Conservation (phyloP, 805 yeast genomes). For the Kuraishia floccosa region DNA sequence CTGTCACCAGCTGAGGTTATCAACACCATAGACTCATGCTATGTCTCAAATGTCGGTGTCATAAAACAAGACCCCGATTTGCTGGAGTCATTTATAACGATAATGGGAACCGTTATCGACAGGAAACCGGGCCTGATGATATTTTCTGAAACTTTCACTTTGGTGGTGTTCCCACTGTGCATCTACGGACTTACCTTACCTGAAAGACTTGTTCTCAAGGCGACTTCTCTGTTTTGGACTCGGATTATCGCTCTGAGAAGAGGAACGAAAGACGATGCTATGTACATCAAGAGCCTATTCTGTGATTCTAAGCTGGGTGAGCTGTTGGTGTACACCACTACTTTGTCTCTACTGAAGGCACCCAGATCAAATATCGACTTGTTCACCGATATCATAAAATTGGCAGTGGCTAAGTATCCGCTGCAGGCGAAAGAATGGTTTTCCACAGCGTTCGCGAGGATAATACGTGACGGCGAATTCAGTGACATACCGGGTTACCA, state of each 20-base stretch:
- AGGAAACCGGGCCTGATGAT: conserved; percentile 37
- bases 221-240: conserved; percentile 46
- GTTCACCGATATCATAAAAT: conserved; percentile 37
- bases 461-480: conserved; percentile 14
- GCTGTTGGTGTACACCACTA: conserved; percentile 19
- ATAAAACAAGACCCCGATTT: conserved; percentile 49
- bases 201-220: conserved; percentile 46
- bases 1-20: conserved; percentile 21
- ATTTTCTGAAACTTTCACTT: conserved; percentile 11
- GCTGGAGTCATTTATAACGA: conserved; percentile 35
- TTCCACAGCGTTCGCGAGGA: conserved; percentile 12
- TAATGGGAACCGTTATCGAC: conserved; percentile 38
- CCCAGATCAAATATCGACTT: conserved; percentile 50
- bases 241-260: conserved; percentile 28
- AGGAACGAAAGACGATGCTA: conserved; percentile 29
- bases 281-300: conserved; percentile 13
- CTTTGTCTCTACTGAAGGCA: conserved; percentile 35
- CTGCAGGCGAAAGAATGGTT: conserved; percentile 40
- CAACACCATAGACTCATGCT: conserved; percentile 23
- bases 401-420: conserved; percentile 23
- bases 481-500: conserved; percentile 21
- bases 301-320: conserved; percentile 17
- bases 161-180: conserved; percentile 19
- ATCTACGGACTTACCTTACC: conserved; percentile 27
- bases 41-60: conserved; percentile 20